Conservation (phyloP, 2,329 filamentous ascomycete genomes). For the Sarocladium kiliense region DNA sequence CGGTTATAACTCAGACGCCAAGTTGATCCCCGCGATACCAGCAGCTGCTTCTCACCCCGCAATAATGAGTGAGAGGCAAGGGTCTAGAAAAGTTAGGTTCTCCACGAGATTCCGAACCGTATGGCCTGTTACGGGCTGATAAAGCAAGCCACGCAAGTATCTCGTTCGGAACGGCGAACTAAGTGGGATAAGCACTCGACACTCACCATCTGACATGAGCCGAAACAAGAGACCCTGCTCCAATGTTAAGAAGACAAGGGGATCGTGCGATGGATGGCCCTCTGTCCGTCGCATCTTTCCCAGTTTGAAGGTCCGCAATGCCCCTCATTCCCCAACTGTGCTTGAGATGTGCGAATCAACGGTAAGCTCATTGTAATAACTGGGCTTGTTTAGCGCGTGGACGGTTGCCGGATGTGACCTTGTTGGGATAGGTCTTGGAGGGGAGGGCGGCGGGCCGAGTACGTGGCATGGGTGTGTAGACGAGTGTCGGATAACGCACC, state of each 20-base stretch:
- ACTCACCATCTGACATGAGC: background rate
- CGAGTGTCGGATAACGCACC: slow-evolving; percentile 5
- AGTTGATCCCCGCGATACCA: no score
- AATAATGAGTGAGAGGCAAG: no score
- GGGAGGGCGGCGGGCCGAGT: slow-evolving; percentile 3
- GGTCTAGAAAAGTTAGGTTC: background rate
- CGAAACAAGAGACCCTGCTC: background rate
- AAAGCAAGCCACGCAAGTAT: background rate
- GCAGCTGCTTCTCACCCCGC: no score
- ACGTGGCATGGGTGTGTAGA: background rate
- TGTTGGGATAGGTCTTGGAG: background rate
- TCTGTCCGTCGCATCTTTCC: no score
- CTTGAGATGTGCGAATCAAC: background rate
- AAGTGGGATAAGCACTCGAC: background rate
- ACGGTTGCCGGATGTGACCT: background rate
- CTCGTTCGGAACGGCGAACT: background rate
- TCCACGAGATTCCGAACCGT: background rate
- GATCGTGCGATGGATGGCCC: no score
- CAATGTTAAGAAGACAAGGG: no score
- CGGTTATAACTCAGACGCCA: no score
- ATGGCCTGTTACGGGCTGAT: background rate
- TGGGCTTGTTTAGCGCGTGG: background rate
- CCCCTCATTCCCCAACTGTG: background rate
- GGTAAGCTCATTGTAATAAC: slow-evolving; percentile 1
- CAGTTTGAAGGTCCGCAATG: background rate